Conservation (phyloP, 83 land plant genomes). For the Picea mariana region DNA sequence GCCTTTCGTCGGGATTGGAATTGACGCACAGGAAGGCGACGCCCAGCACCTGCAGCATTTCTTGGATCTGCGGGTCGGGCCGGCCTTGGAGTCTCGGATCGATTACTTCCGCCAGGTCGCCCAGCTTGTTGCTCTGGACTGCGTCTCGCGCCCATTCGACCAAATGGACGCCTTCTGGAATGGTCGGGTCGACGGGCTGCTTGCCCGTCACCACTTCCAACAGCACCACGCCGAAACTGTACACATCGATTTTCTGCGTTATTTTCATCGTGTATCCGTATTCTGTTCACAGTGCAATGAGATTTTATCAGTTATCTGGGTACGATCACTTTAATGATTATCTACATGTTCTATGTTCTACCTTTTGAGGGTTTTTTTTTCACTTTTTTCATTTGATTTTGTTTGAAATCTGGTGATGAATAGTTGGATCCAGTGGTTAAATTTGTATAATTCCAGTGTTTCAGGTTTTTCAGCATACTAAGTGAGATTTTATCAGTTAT, state of each 20-base stretch:
- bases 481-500: too few species aligned
- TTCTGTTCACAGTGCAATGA: constrained; percentile 27
- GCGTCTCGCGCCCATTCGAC: constrained; percentile 60
- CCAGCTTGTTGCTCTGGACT: constrained; percentile 3
- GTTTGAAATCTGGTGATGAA: too few species aligned
- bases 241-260: constrained; percentile 62
- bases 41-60: constrained; percentile 61
- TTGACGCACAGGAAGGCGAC: constrained; percentile 60
- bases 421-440: too few species aligned
- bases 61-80: constrained; percentile 39
- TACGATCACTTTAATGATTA: too few species aligned
- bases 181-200: constrained; percentile 56
- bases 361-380: too few species aligned
- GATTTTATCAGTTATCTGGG: too few species aligned
- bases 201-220: constrained; percentile 59
- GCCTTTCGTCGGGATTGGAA: constrained; percentile 44
- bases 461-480: too few species aligned
- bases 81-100: constrained; percentile 30
- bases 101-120: constrained; percentile 21
- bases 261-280: constrained; percentile 67
- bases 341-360: too few species aligned
- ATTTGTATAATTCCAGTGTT: too few species aligned
- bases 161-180: constrained; percentile 44
- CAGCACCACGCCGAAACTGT: constrained; percentile 60
- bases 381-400: too few species aligned